Conservation (phyloP, 208 protist species). For the Acanthamoeba triangularis region DNA sequence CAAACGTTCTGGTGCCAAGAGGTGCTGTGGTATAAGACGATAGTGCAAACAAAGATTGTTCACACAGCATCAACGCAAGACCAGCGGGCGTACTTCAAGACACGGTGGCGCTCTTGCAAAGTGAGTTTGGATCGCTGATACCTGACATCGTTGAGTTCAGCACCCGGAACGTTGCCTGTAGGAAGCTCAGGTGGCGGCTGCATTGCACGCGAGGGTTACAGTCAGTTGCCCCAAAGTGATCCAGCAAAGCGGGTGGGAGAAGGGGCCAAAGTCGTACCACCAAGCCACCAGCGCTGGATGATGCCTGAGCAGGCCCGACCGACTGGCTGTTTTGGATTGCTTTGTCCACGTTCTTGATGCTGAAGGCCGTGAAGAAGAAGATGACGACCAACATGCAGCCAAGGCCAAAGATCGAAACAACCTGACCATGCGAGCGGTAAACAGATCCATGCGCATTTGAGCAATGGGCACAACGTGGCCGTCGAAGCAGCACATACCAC, state of each 20-base stretch:
- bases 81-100: neutral
- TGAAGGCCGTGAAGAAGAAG: constrained; percentile 15
- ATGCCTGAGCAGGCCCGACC: neutral
- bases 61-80: neutral
- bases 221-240: neutral
- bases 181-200: neutral
- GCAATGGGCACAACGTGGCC: neutral
- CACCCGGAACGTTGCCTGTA: neutral
- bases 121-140: constrained; percentile 24
- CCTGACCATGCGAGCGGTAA: neutral
- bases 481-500: neutral
- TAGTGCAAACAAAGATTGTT: neutral
- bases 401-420: neutral
- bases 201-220: neutral
- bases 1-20: neutral
- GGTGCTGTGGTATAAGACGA: no score
- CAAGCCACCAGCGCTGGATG: neutral
- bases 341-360: neutral
- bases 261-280: neutral
- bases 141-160: constrained; percentile 20
- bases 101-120: constrained; percentile 4
- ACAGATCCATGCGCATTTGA: neutral
- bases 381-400: constrained; percentile 7
- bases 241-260: neutral
- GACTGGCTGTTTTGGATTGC: constrained; percentile 10